These are phyloP conservation scores for Xenoacremonium recifei DNA, from an alignment of 2,329 filamentous ascomycete species.

Conservation along the genomic window DNA sequence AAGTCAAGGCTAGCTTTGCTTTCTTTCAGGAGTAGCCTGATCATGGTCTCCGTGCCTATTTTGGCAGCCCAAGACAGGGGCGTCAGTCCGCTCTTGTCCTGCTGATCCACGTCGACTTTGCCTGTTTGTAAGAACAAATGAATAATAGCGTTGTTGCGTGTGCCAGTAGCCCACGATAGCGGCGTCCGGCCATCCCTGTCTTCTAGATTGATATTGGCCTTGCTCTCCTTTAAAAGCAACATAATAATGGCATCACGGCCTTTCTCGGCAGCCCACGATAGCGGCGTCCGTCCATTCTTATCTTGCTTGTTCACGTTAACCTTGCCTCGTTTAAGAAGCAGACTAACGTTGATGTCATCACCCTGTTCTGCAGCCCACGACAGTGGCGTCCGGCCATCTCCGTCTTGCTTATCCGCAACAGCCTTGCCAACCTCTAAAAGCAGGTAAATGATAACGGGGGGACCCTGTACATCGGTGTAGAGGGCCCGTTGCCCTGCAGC, in stretches of 20 bases:
- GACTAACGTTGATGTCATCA: not conserved
- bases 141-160: not conserved
- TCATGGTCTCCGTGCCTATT: not conserved
- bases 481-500: too few relatives aligned
- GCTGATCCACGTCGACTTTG: not conserved
- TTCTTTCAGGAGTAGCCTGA: not conserved
- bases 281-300: not conserved
- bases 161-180: not conserved
- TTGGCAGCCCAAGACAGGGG: not conserved
- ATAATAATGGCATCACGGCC: not conserved
- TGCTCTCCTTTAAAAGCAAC: not conserved
- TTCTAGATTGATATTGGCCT: constrained; percentile 1
- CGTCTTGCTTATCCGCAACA: not conserved
- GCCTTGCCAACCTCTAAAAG: not conserved
- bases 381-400: not conserved
- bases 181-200: not conserved
- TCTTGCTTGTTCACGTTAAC: not conserved
- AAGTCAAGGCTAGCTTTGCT: not conserved
- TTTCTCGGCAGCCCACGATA: not conserved
- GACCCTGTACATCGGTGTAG: too few relatives aligned
- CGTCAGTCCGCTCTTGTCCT: not conserved
- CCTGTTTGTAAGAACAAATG: not conserved
- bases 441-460: not conserved
- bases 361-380: not conserved
- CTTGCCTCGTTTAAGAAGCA: not conserved